Evolutionary conservation across 805 yeast genomes (phyloP), one percentile per base, ranked within the genome.

Genomic region (Wickerhamomyces chaumierensis): DNA sequence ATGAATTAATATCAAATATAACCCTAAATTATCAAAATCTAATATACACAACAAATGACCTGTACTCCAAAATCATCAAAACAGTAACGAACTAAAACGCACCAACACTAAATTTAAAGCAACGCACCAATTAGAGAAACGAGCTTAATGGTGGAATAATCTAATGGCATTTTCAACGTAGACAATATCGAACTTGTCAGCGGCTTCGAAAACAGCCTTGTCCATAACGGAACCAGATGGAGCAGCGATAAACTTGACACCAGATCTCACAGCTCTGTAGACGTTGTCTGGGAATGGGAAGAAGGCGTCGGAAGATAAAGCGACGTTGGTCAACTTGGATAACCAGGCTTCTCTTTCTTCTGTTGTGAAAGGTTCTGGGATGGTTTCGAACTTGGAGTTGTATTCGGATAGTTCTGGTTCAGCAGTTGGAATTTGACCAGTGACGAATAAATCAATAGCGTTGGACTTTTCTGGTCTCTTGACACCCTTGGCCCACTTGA

Each of bases 231-330:
- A 86, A 42, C 99, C 99, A 37, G 94, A 76, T 42, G 99, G 95
- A 38, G 99, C 98, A 55, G 95, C 94, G 58, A 92, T 73, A 68
- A 69, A 92, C 64, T 85, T 86, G 52, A 88, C 99, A 61, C 99
- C 99, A 16, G 94, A 81, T 71, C 84, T 78, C 38, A 79, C 96
- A 48, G 97, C 97, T 63, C 99, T 79, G 77, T 90, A 87, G 51
- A 92, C 95, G 59, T 92, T 92, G 65, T 92, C 99, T 49, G 97
- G 92, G 92, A 92, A 92, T 66, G 99, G 99, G 94, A 92, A 92
- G 78, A 92, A 92, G 21, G 99, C 99, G 61, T 92, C 99, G 3
- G 96, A 87, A 15, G 96, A 81, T 52, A 88, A 71, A 12, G 97
- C 87, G 41, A 92, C 99, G 52, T 84, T 78, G 42, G 68, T 75